Evolutionary conservation across 805 yeast species (phyloP), one percentile per base, ranked within the genome.

Genomic region (Kodamaea hsintzibuensis): DNA sequence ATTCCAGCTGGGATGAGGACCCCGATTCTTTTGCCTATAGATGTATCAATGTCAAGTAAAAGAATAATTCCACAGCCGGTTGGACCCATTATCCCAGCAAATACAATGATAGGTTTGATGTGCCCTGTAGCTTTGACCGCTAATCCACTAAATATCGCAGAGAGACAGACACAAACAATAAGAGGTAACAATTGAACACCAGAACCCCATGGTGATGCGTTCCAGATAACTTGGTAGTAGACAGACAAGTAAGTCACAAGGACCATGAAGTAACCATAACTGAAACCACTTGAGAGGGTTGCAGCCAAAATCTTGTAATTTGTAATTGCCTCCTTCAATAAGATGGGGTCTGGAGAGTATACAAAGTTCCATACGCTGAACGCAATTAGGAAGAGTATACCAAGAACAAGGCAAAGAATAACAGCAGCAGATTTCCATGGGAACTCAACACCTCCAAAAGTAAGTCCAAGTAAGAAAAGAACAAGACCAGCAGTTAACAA

Each of bases 391-490:
- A 55, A 17, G 13, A 61, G 42, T 5, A 59, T 62, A 1, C 68
- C 66, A 8, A 60, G 19, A 18, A 60, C 46, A 33, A 62, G 58
- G 33, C 59, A 56, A 7, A 49, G 37, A 25, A 63, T 53, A 30
- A 64, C 55, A 3, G 62, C 60, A 2, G 62, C 60, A 1, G 65
- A 62, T 9, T 48, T 10, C 68, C 67, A 64, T 8, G 61, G 27
- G 50, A 53, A 63, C 44, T 61, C 58, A 46, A 53, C 55, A 5
- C 63, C 66, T 10, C 66, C 66, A 44, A 60, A 57, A 0, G 66
- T 58, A n/a, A 61, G 49, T 5, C 60, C 68, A 25, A 63, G 44
- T 46, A 64, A 49, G 9, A 60, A 47, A 35, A 63, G 46, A 14
- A 62, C 61, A 33, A 62, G 46, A 4, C 64, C 67, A 1, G 53